Conservation (phyloP, 805 yeast genomes). For the Saturnispora galanensis region DNA sequence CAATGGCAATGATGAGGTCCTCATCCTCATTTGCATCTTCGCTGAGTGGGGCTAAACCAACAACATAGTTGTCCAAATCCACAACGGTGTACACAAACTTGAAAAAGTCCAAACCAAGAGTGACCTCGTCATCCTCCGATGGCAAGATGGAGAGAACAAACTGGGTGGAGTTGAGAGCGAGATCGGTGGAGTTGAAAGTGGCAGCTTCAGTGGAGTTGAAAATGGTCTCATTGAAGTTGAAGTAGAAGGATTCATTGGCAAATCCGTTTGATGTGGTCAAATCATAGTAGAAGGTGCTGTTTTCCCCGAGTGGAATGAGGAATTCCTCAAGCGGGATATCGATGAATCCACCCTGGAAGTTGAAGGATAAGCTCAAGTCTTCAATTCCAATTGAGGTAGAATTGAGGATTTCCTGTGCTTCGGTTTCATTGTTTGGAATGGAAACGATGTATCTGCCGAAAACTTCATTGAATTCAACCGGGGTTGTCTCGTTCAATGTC, state of each 20-base stretch:
- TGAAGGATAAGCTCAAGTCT: conserved; percentile 25
- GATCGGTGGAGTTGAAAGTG: neutral
- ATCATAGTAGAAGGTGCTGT: conserved; percentile 8
- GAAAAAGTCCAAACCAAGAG: conserved; percentile 5
- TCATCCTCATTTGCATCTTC: neutral
- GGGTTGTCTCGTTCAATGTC: conserved; percentile 1
- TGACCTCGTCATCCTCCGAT: conserved; percentile 4
- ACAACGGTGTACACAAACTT: conserved; percentile 39
- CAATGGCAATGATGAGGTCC: conserved; percentile 1
- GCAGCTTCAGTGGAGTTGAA: too few relatives aligned
- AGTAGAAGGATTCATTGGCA: conserved; percentile 8
- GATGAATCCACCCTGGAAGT: conserved; percentile 44
- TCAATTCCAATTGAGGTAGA: neutral
- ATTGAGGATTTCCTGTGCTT: neutral
- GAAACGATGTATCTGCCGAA: conserved; percentile 6
- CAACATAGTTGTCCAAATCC: conserved; percentile 34
- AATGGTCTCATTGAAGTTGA: neutral
- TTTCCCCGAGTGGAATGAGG: conserved; percentile 2
- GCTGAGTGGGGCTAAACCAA: conserved; percentile 29
- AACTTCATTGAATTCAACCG: conserved; percentile 6
- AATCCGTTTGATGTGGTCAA: neutral
- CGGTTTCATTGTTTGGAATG: neutral
- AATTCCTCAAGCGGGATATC: conserved; percentile 32
- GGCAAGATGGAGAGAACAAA: conserved; percentile 11
- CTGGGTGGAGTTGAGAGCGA: neutral